Evolutionary conservation across 1,139 yeast genomes (phyloP).

Genomic region (Kluyveromyces sp.): DNA sequence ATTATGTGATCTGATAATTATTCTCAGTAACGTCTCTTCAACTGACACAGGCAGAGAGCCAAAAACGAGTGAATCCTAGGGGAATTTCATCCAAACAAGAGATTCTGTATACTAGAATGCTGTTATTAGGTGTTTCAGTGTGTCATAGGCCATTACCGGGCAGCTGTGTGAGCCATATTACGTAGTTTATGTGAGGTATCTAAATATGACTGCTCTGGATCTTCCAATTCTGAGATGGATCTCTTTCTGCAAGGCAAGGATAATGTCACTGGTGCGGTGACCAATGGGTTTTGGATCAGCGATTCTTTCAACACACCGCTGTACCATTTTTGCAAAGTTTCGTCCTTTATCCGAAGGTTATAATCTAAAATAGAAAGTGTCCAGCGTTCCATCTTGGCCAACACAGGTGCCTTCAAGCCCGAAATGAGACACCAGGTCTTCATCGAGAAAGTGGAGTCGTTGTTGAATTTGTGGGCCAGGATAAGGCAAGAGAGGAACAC

Average conservation of each 20-base stretch:
- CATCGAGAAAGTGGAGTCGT: slow-evolving; percentile 29
- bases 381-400: slow-evolving; percentile 31
- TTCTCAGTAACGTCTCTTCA: no score
- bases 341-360: slow-evolving; percentile 4
- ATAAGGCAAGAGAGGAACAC: slow-evolving; percentile 26
- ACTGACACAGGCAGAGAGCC: no score
- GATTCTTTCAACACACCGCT: slow-evolving; percentile 1
- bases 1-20: no score
- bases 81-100: no score
- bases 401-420: slow-evolving; percentile 22
- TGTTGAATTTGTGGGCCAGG: slow-evolving; percentile 28
- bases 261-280: background rate
- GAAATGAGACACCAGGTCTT: slow-evolving; percentile 29
- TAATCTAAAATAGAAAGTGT: slow-evolving; percentile 24
- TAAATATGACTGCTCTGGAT: background rate
- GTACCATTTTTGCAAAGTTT: slow-evolving; percentile 3
- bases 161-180: background rate
- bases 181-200: slow-evolving; percentile 1
- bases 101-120: no score
- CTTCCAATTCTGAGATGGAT: background rate
- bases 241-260: slow-evolving; percentile 1
- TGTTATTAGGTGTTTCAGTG: no score
- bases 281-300: background rate
- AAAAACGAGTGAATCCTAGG: no score
- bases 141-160: no score